Evolutionary conservation across 371 early-diverging fungal genomes (phyloP), one percentile per base, ranked within the genome.

Genomic region (Conidiobolus incongruus): DNA sequence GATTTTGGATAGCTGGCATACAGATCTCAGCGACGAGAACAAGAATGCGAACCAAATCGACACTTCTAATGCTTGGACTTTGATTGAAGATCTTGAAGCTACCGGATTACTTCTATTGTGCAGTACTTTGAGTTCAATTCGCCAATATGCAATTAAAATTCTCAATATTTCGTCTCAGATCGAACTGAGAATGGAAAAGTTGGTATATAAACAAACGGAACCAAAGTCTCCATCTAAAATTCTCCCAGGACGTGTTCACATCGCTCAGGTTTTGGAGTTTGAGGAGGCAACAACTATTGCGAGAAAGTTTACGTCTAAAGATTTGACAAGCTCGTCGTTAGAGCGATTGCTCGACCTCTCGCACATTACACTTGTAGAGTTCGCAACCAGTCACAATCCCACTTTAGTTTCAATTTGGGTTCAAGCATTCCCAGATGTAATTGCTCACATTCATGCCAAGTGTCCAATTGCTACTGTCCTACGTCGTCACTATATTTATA

Each of bases 101-200:
- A 66, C 68, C 26, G 88, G 83, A 0, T 47, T 87, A 19, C 47
- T 82, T 13, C 80, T 74, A 44, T 56, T 88, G 21, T 80, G 77
- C 40, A 70, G 66, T 38, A 65, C 65, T 13, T 66, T 65, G 0
- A 56, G 70, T 8, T 45, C 52, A 0, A 63, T 74, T 21, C 75
- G 88, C 19, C 53, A 59, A 13, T 62, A 55, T 12, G 73, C 73
- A 11, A 55, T 72, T 7, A 55, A 62, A 19, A 68, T 80, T 17
- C 52, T 86, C 23, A 55, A 64, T 28, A 40, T 72, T 15, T 70
- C 72, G 0, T 63, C 67, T 7, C 45, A 63, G 10, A 51, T 82
- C 19, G 69, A 75, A 15, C 46, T 47, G 6, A 48, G 55, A 24
- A 35, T 71, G n/a, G 26, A 26, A 11, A 8, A 23, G 26, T n/a